A percentile compares a stretch with the other conserved stretches of the same genome.
Evolutionary conservation across 176 grass and related monocot genomes (phyloP).

Genomic region (Eragrostis curvula): DNA sequence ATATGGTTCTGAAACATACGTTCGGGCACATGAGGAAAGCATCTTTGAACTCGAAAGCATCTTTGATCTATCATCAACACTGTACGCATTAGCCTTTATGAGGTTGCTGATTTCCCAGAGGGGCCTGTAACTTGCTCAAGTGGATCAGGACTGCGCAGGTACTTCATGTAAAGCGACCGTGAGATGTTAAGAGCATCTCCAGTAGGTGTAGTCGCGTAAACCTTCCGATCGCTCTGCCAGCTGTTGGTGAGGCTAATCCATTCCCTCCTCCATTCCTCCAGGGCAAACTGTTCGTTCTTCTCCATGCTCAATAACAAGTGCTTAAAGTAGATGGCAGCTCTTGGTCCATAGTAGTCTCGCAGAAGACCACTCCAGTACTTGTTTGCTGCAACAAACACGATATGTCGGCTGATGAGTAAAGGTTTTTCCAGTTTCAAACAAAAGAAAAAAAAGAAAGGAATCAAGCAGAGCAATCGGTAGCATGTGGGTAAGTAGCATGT

Average conservation of each 20-base stretch:
- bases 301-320: conserved; percentile 63
- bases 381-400: conserved; percentile 60
- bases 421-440: too few relatives aligned
- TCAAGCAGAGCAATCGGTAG: background rate
- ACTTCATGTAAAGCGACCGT: conserved; percentile 50
- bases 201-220: conserved; percentile 50
- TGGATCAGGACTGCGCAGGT: conserved; percentile 27
- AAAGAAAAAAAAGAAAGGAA: too few relatives aligned
- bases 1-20: background rate
- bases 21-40: background rate
- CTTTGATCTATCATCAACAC: background rate
- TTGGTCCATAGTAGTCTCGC: conserved; percentile 69
- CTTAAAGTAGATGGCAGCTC: conserved; percentile 79
- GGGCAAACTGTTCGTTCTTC: conserved; percentile 52
- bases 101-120: conserved; percentile 7
- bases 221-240: conserved; percentile 70
- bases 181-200: conserved; percentile 70
- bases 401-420: too few relatives aligned
- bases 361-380: conserved; percentile 91
- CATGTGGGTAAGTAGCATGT: background rate
- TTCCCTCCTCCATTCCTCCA: conserved; percentile 75
- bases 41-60: background rate
- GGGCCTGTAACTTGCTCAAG: background rate
- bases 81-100: background rate
- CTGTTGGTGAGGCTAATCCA: conserved; percentile 82